Evolutionary conservation across 306 rosid species (phyloP).

Genomic region (Ceratonia siliqua): DNA sequence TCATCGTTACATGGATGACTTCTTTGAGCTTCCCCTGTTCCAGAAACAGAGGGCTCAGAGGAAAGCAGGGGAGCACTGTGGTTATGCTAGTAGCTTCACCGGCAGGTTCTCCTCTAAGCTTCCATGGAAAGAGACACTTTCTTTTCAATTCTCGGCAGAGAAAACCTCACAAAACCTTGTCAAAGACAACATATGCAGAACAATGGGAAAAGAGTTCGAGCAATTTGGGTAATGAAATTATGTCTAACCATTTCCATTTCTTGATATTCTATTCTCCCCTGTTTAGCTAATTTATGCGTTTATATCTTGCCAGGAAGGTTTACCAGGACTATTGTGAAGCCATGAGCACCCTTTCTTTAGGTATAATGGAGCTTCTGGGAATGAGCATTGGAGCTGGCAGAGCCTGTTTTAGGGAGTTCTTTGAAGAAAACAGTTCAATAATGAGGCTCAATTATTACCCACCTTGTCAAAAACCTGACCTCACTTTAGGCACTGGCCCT

Average conservation of each 20-base stretch:
- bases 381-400: slow-evolving; percentile 80
- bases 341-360: slow-evolving; percentile 80
- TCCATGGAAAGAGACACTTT: slow-evolving; percentile 96
- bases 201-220: slow-evolving; percentile 63
- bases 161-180: slow-evolving; percentile 40
- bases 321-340: slow-evolving; percentile 79
- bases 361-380: slow-evolving; percentile 93
- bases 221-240: slow-evolving; percentile 62
- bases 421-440: slow-evolving; percentile 79
- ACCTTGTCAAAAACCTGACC: slow-evolving; percentile 88
- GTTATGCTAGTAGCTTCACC: slow-evolving; percentile 96
- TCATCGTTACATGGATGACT: slow-evolving; percentile 65
- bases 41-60: slow-evolving; percentile 89
- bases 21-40: slow-evolving; percentile 72
- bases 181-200: slow-evolving; percentile 48
- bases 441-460: slow-evolving; percentile 98
- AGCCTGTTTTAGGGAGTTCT: slow-evolving; percentile 66
- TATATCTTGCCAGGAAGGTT: slow-evolving; percentile 68
- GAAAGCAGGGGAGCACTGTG: slow-evolving; percentile 85
- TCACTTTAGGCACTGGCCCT: slow-evolving; percentile 96
- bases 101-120: slow-evolving; percentile 88
- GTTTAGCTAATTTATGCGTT: not conserved
- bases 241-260: not conserved
- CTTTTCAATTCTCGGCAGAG: slow-evolving; percentile 59
- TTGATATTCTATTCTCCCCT: not conserved